phyloP scores from a whole-genome alignment of 495 filamentous ascomycete species.

The Hypoxylon crocopeplum region DNA sequence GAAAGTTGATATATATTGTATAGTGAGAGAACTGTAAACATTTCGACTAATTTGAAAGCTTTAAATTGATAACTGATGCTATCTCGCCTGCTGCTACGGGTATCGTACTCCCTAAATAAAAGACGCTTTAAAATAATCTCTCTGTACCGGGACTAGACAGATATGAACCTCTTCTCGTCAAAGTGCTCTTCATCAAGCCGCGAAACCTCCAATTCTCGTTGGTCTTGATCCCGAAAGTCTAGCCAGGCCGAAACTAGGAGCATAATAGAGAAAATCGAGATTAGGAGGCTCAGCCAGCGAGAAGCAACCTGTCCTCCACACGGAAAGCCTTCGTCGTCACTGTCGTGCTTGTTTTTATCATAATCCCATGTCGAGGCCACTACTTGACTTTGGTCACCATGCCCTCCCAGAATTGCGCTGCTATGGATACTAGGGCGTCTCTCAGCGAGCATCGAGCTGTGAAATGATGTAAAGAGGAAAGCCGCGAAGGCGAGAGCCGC shows the following conservation, averaged over 20 bases:
- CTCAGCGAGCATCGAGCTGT: neutral
- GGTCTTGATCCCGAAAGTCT: slow-evolving; percentile 24
- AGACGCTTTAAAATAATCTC: too few relatives aligned
- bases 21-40: too few relatives aligned
- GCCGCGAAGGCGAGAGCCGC: slow-evolving; percentile 10
- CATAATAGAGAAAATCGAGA: slow-evolving; percentile 19
- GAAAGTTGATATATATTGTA: too few relatives aligned
- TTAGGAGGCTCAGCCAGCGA: slow-evolving; percentile 17
- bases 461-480: slow-evolving; percentile 4
- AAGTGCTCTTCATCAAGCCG: neutral
- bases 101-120: too few relatives aligned
- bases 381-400: too few relatives aligned
- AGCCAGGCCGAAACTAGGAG: slow-evolving; percentile 18
- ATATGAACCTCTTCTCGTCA: slow-evolving; percentile 5
- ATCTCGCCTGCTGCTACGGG: too few relatives aligned
- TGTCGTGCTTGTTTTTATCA: neutral
- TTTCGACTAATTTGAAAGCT: too few relatives aligned
- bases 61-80: too few relatives aligned
- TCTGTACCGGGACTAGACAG: too few relatives aligned
- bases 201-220: neutral
- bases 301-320: slow-evolving; percentile 2
- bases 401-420: too few relatives aligned
- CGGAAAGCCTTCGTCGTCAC: neutral
- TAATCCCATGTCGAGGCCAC: neutral
- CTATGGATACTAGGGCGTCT: neutral